A percentile compares a stretch with the other conserved stretches of the same genome.
These are phyloP conservation scores for Fereydounia khargensis DNA, from an alignment of 1,284 basidiomycete genomes.

Conservation along the genomic window DNA sequence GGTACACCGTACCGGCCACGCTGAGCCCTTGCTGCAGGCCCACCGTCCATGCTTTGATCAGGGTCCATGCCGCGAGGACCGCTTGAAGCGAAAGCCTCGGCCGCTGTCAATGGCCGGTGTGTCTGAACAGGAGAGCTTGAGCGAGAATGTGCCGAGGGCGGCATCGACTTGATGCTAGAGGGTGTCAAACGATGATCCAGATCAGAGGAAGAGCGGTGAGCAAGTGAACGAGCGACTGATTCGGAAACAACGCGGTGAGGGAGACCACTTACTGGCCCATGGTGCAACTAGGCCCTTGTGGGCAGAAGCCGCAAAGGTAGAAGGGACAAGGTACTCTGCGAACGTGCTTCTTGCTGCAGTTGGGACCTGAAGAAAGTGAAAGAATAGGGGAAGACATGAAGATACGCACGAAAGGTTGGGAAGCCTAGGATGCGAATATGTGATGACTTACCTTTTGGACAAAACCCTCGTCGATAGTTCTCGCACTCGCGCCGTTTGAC, in stretches of 20 bases:
- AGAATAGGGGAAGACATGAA: too few species aligned
- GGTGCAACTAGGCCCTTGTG: slow-evolving; percentile 83
- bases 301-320: slow-evolving; percentile 93
- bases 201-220: neutral
- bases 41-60: neutral
- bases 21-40: neutral
- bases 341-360: slow-evolving; percentile 88
- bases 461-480: slow-evolving; percentile 93
- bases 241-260: neutral
- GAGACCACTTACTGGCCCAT: slow-evolving; percentile 68
- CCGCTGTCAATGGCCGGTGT: slow-evolving; percentile 46
- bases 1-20: neutral
- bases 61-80: slow-evolving; percentile 10
- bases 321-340: slow-evolving; percentile 83
- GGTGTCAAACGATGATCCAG: neutral
- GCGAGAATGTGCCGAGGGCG: slow-evolving; percentile 45
- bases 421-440: slow-evolving; percentile 1
- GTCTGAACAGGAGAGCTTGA: slow-evolving; percentile 49
- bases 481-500: slow-evolving; percentile 79
- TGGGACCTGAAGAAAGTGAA: slow-evolving; percentile 74
- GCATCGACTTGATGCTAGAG: slow-evolving; percentile 47
- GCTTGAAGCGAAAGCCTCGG: slow-evolving; percentile 45
- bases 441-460: slow-evolving; percentile 59
- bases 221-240: neutral
- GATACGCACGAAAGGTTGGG: too few species aligned